phyloP scores from a whole-genome alignment of 2,329 filamentous ascomycete species.

The Ascochyta fabae region DNA sequence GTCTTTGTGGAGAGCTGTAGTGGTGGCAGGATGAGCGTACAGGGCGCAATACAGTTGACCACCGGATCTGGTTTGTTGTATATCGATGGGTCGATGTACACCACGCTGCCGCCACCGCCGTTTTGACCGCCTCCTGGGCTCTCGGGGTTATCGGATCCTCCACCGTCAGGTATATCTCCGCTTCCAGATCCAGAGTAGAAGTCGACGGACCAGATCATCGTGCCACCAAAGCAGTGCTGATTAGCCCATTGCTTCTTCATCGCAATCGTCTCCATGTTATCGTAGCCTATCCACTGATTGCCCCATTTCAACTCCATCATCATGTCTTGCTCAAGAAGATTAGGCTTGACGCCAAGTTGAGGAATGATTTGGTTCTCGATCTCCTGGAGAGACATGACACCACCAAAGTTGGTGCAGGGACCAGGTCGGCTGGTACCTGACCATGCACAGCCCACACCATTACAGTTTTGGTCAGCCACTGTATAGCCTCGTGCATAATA shows the following conservation, averaged over 20 bases:
- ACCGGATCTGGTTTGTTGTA: slow-evolving; percentile 5
- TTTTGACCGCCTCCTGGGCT: background rate
- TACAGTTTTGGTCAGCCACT: slow-evolving; percentile 20
- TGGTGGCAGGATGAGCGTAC: slow-evolving; percentile 12
- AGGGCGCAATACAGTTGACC: slow-evolving; percentile 9
- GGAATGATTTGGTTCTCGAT: slow-evolving; percentile 42
- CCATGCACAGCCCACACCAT: slow-evolving; percentile 20
- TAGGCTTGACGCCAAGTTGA: slow-evolving; percentile 21
- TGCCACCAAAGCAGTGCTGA: slow-evolving; percentile 29
- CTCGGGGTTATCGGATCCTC: background rate
- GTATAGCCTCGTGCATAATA: slow-evolving; percentile 54
- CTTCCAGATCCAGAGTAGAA: slow-evolving; percentile 12
- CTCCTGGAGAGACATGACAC: slow-evolving; percentile 43
- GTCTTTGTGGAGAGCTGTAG: background rate
- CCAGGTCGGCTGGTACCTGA: slow-evolving; percentile 16
- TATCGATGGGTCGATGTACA: slow-evolving; percentile 9
- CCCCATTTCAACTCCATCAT: slow-evolving; percentile 44
- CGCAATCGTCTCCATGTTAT: slow-evolving; percentile 46
- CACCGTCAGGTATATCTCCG: background rate
- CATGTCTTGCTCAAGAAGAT: slow-evolving; percentile 32
- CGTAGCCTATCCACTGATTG: slow-evolving; percentile 50
- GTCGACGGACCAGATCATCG: slow-evolving; percentile 29
- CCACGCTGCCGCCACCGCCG: background rate
- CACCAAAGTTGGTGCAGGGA: slow-evolving; percentile 32
- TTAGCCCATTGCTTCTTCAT: slow-evolving; percentile 56